A percentile compares a stretch with the other conserved stretches of the same genome.
These are phyloP conservation scores for Saccharomycopsis schoenii DNA, from an alignment of 805 yeast genomes.

Conservation along the genomic window DNA sequence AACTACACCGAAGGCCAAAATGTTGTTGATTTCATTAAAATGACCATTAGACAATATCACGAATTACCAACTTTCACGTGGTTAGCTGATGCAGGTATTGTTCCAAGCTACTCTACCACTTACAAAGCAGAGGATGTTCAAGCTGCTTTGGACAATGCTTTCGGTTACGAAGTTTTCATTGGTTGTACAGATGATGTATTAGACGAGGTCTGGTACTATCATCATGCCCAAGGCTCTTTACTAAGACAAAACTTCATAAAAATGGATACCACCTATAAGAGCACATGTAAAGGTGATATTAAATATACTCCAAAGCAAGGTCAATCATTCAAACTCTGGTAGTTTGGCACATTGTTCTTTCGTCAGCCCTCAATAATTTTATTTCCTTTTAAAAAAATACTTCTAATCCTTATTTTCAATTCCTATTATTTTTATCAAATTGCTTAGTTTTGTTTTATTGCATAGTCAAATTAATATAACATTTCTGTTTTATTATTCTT, in stretches of 20 bases:
- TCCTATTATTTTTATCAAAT: neutral
- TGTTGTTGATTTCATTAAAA: conserved; percentile 62
- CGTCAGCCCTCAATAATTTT: neutral
- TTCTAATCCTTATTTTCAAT: neutral
- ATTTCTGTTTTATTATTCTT: too few species aligned
- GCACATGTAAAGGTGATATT: conserved; percentile 56
- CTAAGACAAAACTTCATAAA: conserved; percentile 54
- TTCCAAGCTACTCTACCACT: conserved; percentile 48
- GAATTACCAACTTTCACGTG: conserved; percentile 58
- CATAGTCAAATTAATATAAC: too few species aligned
- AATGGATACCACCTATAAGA: conserved; percentile 44
- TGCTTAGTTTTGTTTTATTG: too few species aligned
- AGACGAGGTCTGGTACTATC: conserved; percentile 63
- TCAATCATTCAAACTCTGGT: conserved; percentile 17
- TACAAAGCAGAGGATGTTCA: conserved; percentile 49
- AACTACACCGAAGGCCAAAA: conserved; percentile 28
- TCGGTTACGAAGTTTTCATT: conserved; percentile 49
- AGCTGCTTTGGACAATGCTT: conserved; percentile 39
- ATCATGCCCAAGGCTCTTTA: conserved; percentile 64
- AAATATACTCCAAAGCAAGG: conserved; percentile 17
- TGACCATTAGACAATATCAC: conserved; percentile 48
- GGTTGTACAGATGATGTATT: conserved; percentile 46
- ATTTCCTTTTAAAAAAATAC: neutral
- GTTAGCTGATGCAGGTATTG: conserved; percentile 57
- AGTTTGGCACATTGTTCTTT: neutral